Evolutionary conservation across 306 rosid species (phyloP).

Genomic region (Quercus dentata): DNA sequence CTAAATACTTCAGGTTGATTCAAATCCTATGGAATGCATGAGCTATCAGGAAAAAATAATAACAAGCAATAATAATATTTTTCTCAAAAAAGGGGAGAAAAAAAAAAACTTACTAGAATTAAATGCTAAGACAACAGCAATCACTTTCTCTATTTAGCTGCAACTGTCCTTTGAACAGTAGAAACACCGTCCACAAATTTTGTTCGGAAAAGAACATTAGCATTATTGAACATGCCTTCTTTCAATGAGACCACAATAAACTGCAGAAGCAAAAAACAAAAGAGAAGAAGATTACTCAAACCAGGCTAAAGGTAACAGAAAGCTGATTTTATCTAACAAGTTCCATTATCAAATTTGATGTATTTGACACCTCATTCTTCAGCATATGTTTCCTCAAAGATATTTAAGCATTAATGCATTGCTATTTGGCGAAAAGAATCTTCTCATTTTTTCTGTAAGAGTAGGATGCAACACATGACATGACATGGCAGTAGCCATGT

Average conservation of each 20-base stretch:
- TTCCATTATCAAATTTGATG: background rate
- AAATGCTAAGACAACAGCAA: background rate
- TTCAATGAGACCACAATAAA: conserved; percentile 95
- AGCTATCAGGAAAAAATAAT: background rate
- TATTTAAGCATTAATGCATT: background rate
- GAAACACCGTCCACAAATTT: conserved; percentile 99
- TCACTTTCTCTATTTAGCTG: conserved; percentile 68
- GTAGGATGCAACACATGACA: no score
- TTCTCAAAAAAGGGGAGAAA: background rate
- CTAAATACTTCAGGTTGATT: background rate
- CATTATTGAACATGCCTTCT: conserved; percentile 99
- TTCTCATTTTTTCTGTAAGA: background rate
- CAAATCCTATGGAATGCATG: background rate
- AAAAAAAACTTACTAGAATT: background rate
- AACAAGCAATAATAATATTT: background rate
- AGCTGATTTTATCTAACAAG: background rate
- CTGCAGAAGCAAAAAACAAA: conserved; percentile 38
- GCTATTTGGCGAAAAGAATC: background rate
- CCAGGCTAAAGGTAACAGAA: background rate
- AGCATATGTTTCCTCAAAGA: background rate
- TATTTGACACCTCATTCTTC: background rate
- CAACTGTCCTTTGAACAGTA: conserved; percentile 86
- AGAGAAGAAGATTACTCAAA: background rate
- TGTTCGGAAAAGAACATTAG: conserved; percentile 95
- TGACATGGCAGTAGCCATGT: background rate